phyloP scores from a whole-genome alignment of 495 filamentous ascomycete genomes.

The Penicillium salamii region DNA sequence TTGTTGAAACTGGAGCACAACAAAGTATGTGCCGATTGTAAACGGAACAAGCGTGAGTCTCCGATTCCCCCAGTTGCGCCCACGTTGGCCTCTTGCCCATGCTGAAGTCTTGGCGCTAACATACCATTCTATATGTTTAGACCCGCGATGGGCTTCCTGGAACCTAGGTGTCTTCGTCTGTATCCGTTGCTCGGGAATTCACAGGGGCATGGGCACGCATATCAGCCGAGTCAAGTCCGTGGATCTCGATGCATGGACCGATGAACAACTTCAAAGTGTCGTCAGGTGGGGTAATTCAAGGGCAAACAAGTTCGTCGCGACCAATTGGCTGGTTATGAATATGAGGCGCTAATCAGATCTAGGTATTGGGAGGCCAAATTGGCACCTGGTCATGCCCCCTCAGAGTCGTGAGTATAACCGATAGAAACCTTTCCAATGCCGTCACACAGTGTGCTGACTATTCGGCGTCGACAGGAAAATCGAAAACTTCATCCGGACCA shows the following conservation, averaged over 20 bases:
- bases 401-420: conserved; percentile 68
- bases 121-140: conserved; percentile 46
- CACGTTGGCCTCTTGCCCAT: neutral
- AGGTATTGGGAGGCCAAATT: conserved; percentile 96
- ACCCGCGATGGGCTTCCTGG: conserved; percentile 98
- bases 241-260: conserved; percentile 96
- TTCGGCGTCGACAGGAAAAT: conserved; percentile 63
- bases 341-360: conserved; percentile 15
- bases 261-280: conserved; percentile 92
- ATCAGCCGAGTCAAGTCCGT: conserved; percentile 98
- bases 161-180: conserved; percentile 95
- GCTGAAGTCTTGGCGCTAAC: neutral
- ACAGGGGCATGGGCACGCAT: conserved; percentile 97
- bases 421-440: neutral
- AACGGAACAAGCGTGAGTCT: conserved; percentile 88
- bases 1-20: conserved; percentile 90
- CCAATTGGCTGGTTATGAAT: conserved; percentile 5
- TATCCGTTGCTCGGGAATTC: conserved; percentile 96
- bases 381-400: conserved; percentile 86
- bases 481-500: conserved; percentile 98
- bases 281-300: conserved; percentile 90
- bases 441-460: conserved; percentile 1
- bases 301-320: conserved; percentile 75
- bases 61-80: conserved; percentile 13
- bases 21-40: conserved; percentile 97